Evolutionary conservation across 495 filamentous ascomycete genomes (phyloP), one percentile per base, ranked within the genome.

Genomic region (Bacidia rubella): DNA sequence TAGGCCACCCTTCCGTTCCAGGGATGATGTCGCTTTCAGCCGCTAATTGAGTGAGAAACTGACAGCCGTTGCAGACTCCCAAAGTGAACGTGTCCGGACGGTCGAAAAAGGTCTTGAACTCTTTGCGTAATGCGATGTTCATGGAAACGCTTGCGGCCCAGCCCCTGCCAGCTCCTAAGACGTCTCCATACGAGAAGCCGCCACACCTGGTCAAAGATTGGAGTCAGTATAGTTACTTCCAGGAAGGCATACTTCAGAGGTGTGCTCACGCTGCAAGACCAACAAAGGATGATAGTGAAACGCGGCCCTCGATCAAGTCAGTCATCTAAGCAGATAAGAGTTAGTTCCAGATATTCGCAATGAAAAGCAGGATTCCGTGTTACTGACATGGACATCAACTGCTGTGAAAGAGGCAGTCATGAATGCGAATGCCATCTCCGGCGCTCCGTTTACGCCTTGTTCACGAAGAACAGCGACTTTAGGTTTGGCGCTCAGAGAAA

Each of bases 381-480:
- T 90, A 2, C 84, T 90, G 90, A 98, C 97, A 74, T 96, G 92
- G 2, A 98, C 85, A 63, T 96, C 92, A 32, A 95, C 74, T 9
- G 88, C 79, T 26, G 87, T 78, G 70, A 96, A 96, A 41, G 89
- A 89, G 50, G 90, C 92, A 20, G 78, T 79, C 61, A 83, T 79
- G 77, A 98, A 98, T 50, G 90, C 90, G 57, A 93, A 97, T 3
- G 92, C 92, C 86, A 98, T 97, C 65, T 98, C 92, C 17, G 87
- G 81, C 61, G 96, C 82, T 32, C 89, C 87, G 69, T 98, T 97
- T 56, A 93, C 85, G 60, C 92, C 92, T 67, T 96, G 87, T 63
- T 97, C 92, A 57, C 93, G 74, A 15, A 98, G 80, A 60, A 98
- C 95, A 32, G 92, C 92, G 26, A 98, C 90, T 26, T 85, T 80